Conservation (phyloP, 768 basidiomycete species). For the Tricholoma matsutake region DNA sequence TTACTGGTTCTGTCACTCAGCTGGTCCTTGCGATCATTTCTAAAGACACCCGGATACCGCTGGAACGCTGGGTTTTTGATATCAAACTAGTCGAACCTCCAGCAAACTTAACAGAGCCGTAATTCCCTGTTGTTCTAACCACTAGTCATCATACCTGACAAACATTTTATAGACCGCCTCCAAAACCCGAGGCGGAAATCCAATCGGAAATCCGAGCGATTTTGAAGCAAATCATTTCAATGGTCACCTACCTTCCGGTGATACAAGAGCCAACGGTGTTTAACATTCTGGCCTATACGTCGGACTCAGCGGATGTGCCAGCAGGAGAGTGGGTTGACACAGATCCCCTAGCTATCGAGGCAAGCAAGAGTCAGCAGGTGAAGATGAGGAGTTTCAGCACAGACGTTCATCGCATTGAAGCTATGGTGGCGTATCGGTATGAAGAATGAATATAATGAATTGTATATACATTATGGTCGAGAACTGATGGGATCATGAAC, state of each 20-base stretch:
- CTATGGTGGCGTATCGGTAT: conserved; percentile 96
- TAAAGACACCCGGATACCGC: conserved; percentile 85
- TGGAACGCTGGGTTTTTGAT: conserved; percentile 99
- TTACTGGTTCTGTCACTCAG: conserved; percentile 89
- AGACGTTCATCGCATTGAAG: conserved; percentile 95
- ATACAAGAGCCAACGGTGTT: conserved; percentile 95
- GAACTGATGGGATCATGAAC: background rate
- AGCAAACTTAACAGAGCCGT: conserved; percentile 48
- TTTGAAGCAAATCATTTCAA: conserved; percentile 96
- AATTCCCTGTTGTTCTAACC: conserved; percentile 24
- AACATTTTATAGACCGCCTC: conserved; percentile 36
- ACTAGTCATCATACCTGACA: conserved; percentile 6
- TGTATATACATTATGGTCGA: conserved; percentile 1
- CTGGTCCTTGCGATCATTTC: conserved; percentile 95
- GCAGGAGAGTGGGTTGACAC: conserved; percentile 96
- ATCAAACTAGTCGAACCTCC: conserved; percentile 77
- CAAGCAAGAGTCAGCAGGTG: conserved; percentile 89
- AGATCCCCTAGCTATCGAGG: conserved; percentile 88
- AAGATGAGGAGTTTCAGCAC: conserved; percentile 96
- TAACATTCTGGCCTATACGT: conserved; percentile 96
- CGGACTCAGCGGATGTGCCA: conserved; percentile 87
- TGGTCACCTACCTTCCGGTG: conserved; percentile 94
- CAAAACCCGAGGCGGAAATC: conserved; percentile 84
- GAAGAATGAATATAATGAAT: conserved; percentile 68
- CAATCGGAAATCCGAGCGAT: conserved; percentile 97